Conservation (phyloP, 352 stramenopile species). For the Phytophthora aleatoria region DNA sequence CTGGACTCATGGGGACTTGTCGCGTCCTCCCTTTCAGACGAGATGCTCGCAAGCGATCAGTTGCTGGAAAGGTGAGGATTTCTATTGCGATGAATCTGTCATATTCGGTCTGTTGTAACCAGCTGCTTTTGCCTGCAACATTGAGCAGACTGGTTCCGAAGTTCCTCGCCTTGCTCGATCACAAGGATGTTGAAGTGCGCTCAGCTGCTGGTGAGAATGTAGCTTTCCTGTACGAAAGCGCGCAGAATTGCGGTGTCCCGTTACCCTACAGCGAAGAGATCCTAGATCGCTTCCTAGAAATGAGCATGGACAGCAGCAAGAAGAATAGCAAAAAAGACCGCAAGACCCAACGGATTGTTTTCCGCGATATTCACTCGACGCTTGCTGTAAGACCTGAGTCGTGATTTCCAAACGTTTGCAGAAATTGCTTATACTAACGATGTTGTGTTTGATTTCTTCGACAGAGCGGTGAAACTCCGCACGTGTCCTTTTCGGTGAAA, state of each 20-base stretch:
- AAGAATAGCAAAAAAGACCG: slow-evolving; percentile 91
- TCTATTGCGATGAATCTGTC: slow-evolving; percentile 1
- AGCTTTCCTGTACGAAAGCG: slow-evolving; percentile 78
- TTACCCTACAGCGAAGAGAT: slow-evolving; percentile 72
- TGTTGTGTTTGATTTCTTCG: slow-evolving; percentile 7
- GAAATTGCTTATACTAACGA: slow-evolving; percentile 1
- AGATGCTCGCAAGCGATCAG: slow-evolving; percentile 51
- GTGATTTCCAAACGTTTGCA: not conserved
- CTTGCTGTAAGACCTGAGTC: slow-evolving; percentile 53
- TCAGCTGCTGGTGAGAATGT: slow-evolving; percentile 86
- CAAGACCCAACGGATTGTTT: slow-evolving; percentile 84
- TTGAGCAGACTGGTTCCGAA: slow-evolving; percentile 60
- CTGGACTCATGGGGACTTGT: slow-evolving; percentile 79
- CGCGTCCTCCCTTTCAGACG: slow-evolving; percentile 63
- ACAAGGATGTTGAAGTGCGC: slow-evolving; percentile 83
- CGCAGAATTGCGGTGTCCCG: slow-evolving; percentile 48
- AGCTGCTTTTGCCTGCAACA: not conserved
- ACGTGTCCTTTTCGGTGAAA: slow-evolving; percentile 79
- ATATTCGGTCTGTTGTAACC: not conserved
- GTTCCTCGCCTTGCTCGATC: slow-evolving; percentile 74
- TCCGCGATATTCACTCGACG: slow-evolving; percentile 84
- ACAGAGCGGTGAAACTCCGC: slow-evolving; percentile 79
- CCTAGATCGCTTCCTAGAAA: slow-evolving; percentile 65
- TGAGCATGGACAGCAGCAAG: slow-evolving; percentile 91
- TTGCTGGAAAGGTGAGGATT: slow-evolving; percentile 62